phyloP scores from a whole-genome alignment of 768 basidiomycete genomes.

The Artomyces pyxidatus region DNA sequence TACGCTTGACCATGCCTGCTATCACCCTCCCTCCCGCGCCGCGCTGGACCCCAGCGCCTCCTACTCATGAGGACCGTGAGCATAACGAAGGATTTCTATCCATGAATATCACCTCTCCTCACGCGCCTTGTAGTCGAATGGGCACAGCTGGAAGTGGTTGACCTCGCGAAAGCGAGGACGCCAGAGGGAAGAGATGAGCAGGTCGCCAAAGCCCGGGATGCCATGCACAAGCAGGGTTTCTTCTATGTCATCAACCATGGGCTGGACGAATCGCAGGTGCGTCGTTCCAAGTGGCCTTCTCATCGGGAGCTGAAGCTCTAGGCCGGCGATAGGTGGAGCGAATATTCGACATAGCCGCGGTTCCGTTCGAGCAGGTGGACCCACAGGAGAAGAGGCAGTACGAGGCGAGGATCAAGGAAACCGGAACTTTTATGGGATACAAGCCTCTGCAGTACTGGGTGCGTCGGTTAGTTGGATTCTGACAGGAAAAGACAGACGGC shows the following conservation, averaged over 20 bases:
- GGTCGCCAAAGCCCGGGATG: slow-evolving; percentile 20
- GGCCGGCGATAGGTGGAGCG: slow-evolving; percentile 27
- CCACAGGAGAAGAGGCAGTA: slow-evolving; percentile 36
- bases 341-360: slow-evolving; percentile 40
- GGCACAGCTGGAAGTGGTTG: slow-evolving; percentile 24
- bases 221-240: slow-evolving; percentile 28
- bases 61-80: not conserved
- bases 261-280: not conserved
- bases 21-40: slow-evolving; percentile 10
- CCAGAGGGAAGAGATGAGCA: slow-evolving; percentile 22
- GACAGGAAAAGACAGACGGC: not conserved
- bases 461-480: not conserved
- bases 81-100: too few species aligned
- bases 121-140: slow-evolving; percentile 22
- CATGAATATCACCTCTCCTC: too few species aligned
- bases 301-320: not conserved
- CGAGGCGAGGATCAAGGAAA: slow-evolving; percentile 31
- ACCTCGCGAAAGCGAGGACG: slow-evolving; percentile 22
- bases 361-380: slow-evolving; percentile 32
- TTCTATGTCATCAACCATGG: slow-evolving; percentile 31
- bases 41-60: slow-evolving; percentile 14
- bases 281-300: not conserved
- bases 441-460: slow-evolving; percentile 46
- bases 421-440: slow-evolving; percentile 44
- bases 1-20: slow-evolving; percentile 8